Evolutionary conservation across 108 stramenopile genomes (phyloP).

Genomic region (Pseudonitzschia multistriata): DNA sequence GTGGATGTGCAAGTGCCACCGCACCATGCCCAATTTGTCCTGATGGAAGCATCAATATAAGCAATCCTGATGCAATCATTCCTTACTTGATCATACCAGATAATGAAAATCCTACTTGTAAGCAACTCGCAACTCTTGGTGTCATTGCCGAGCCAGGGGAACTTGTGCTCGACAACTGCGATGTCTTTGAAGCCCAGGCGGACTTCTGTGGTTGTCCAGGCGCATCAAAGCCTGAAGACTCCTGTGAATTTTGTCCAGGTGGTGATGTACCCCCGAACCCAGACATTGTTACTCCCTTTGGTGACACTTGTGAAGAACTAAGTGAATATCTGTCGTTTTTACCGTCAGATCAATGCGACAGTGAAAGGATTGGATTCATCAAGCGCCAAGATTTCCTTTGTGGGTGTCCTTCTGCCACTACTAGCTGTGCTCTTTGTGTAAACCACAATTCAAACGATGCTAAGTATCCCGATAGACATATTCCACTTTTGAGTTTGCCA

Average conservation of each 20-base stretch:
- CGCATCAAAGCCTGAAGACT: constrained; percentile 3
- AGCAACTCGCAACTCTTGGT: constrained; percentile 14
- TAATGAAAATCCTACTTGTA: constrained; percentile 15
- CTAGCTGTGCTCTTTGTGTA: constrained; percentile 11
- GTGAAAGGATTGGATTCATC: constrained; percentile 10
- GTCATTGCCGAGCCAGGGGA: constrained; percentile 5
- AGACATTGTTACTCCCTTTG: constrained; percentile 6
- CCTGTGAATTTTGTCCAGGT: constrained; percentile 9
- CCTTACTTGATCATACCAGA: constrained; percentile 8
- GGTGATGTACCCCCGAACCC: constrained; percentile 2
- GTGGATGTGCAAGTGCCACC: constrained; percentile 1
- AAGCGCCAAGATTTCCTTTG: constrained; percentile 10
- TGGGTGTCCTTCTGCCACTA: constrained; percentile 5
- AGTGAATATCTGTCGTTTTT: constrained; percentile 16
- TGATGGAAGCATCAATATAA: constrained; percentile 4
- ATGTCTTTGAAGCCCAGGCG: constrained; percentile 11
- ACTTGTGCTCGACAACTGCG: constrained; percentile 10
- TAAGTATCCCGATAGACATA: constrained; percentile 12
- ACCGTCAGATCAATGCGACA: constrained; percentile 11
- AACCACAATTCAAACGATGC: constrained; percentile 14
- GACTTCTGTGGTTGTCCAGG: constrained; percentile 19
- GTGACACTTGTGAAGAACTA: constrained; percentile 21
- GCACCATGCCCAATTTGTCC: constrained; percentile 14
- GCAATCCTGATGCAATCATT: constrained; percentile 12
- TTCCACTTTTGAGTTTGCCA: constrained; percentile 25